Conservation (phyloP, 805 yeast genomes). For the Clavispora vitiphila region DNA sequence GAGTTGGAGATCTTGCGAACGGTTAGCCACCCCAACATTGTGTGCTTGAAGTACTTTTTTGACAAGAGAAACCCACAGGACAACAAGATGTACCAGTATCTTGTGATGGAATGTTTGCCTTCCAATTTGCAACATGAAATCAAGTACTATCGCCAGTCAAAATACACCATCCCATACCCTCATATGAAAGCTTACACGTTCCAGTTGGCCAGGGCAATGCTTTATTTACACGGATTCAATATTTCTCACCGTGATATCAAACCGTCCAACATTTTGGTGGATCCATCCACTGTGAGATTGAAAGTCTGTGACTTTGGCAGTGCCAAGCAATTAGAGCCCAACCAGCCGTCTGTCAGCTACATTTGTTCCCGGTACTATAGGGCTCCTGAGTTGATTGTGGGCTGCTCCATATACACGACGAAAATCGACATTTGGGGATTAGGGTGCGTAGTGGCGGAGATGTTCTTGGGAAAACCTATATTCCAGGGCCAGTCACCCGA, state of each 20-base stretch:
- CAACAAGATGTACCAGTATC: slow-evolving; percentile 66
- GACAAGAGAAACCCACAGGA: slow-evolving; percentile 62
- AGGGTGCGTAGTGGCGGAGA: slow-evolving; percentile 95
- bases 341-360: slow-evolving; percentile 88
- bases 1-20: slow-evolving; percentile 72
- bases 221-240: slow-evolving; percentile 73
- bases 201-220: slow-evolving; percentile 80
- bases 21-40: slow-evolving; percentile 77
- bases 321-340: slow-evolving; percentile 71
- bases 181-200: slow-evolving; percentile 74
- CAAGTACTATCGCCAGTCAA: slow-evolving; percentile 57
- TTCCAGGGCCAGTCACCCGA: slow-evolving; percentile 91
- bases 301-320: slow-evolving; percentile 85
- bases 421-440: slow-evolving; percentile 97
- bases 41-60: slow-evolving; percentile 62
- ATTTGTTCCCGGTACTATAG: slow-evolving; percentile 94
- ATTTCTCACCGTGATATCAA: slow-evolving; percentile 82
- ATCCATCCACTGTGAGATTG: slow-evolving; percentile 59
- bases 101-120: slow-evolving; percentile 87
- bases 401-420: slow-evolving; percentile 80
- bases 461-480: slow-evolving; percentile 88
- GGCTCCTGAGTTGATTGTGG: slow-evolving; percentile 94
- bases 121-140: slow-evolving; percentile 73
- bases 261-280: slow-evolving; percentile 76
- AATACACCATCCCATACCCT: slow-evolving; percentile 60